These are phyloP conservation scores for Penicillium ochrochloron DNA, from an alignment of 495 filamentous ascomycete genomes.

Conservation along the genomic window DNA sequence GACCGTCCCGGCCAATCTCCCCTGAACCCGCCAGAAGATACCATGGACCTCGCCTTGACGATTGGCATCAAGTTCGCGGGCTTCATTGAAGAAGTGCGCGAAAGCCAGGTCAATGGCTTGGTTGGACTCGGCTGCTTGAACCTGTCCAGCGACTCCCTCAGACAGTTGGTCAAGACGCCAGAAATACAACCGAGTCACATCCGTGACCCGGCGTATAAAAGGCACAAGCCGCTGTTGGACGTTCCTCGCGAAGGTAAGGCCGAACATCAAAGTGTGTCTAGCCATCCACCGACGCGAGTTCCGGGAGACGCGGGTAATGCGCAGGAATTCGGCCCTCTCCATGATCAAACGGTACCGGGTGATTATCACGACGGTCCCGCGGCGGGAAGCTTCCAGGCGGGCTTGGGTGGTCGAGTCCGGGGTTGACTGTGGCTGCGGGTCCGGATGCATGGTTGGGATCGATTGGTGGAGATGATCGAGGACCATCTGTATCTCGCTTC, in stretches of 20 bases:
- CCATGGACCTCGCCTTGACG: not conserved
- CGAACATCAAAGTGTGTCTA: not conserved
- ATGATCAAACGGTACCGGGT: not conserved
- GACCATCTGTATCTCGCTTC: not conserved
- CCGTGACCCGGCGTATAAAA: not conserved
- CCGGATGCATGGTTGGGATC: not conserved
- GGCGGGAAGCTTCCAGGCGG: not conserved
- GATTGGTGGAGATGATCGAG: not conserved
- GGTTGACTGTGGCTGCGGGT: not conserved
- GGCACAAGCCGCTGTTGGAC: not conserved
- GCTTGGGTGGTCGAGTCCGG: not conserved
- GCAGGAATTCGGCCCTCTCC: not conserved
- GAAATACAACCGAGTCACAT: not conserved
- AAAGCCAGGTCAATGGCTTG: not conserved
- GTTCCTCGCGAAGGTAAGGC: too few relatives aligned
- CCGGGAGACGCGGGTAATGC: not conserved
- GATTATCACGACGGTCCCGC: not conserved
- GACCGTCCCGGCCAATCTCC: not conserved
- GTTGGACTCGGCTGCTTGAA: not conserved
- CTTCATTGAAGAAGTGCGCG: not conserved
- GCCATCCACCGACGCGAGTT: not conserved
- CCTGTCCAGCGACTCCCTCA: not conserved
- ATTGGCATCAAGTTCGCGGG: not conserved
- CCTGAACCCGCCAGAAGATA: not conserved
- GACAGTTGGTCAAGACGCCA: not conserved